These are phyloP conservation scores for Solanum aculeatissimum DNA, from an alignment of 305 asterid genomes.

Conservation along the genomic window DNA sequence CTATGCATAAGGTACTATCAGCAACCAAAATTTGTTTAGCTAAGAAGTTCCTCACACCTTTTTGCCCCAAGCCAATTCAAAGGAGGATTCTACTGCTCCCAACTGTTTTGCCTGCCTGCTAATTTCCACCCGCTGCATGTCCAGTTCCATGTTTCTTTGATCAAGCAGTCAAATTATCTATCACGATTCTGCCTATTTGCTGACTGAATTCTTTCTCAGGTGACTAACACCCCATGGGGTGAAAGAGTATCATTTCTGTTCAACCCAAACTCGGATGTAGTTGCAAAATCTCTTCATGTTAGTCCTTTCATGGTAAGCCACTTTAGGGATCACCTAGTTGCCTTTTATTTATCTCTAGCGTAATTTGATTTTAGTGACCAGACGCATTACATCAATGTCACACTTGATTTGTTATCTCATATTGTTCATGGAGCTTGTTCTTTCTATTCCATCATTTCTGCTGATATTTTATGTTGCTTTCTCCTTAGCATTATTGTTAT, in stretches of 20 bases:
- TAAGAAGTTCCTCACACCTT: not conserved
- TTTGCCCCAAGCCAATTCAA: not conserved
- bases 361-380: not conserved
- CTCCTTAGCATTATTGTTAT: not conserved
- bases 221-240: constrained; percentile 96
- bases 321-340: not conserved
- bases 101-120: not conserved
- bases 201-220: constrained; percentile 32
- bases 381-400: not conserved
- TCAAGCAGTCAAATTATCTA: not conserved
- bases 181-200: not conserved
- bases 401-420: not conserved
- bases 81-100: not conserved
- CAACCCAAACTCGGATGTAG: constrained; percentile 67
- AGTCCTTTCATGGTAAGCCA: constrained; percentile 86
- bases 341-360: not conserved
- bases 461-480: not conserved
- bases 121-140: not conserved
- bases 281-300: constrained; percentile 93
- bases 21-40: not conserved
- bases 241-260: constrained; percentile 75
- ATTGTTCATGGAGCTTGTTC: not conserved
- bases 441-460: not conserved
- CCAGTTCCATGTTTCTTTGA: not conserved
- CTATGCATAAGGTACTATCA: not conserved